Evolutionary conservation across 2,329 filamentous ascomycete genomes (phyloP), one percentile per base, ranked within the genome.

Genomic region (Scytalidium sp.): DNA sequence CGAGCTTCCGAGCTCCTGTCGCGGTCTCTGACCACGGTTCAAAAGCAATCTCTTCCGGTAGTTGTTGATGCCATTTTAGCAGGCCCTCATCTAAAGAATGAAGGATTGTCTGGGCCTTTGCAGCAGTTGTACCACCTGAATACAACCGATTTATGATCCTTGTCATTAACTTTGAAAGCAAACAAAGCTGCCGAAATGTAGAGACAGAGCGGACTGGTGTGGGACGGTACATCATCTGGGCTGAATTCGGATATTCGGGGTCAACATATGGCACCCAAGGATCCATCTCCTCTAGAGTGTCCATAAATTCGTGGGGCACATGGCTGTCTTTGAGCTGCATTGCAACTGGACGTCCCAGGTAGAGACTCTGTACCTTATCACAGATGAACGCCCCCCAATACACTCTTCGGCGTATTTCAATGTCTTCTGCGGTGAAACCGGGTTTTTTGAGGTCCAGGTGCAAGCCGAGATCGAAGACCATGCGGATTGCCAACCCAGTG

Each of bases 61-160:
- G 51, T 19, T 61, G 59, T 3, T 55, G 49, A 32, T 62, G 56
- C 65, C 65, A 67, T 5, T 44, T 42, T 11, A 43, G 47, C 3
- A 67, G 46, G 1, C 54, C 57, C 43, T 64, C 53, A 20, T 69
- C 59, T 19, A 66, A 54, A 23, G 56, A 45, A 36, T 64, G 51
- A 9, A 67, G 45, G 49, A 56, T 59, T 23, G 56, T 51, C 40
- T 62, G 55, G 17, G 60, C 62, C 41, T 56, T 64, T 20, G 56
- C 52, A 3, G 54, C 52, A 2, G 59, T 64, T 4, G 64, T 59
- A 7, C 63, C 60, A 11, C 43, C 43, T 36, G 59, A 58, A 36
- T 70, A 70, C 23, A 69, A 63, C 19, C 56, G 55, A 51, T 67
- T 64, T 27, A 69, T 69, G 43, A 70, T 69, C 20, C 55, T 59